phyloP scores from a whole-genome alignment of 495 filamentous ascomycete species.

The Pseudevernia furfuracea region DNA sequence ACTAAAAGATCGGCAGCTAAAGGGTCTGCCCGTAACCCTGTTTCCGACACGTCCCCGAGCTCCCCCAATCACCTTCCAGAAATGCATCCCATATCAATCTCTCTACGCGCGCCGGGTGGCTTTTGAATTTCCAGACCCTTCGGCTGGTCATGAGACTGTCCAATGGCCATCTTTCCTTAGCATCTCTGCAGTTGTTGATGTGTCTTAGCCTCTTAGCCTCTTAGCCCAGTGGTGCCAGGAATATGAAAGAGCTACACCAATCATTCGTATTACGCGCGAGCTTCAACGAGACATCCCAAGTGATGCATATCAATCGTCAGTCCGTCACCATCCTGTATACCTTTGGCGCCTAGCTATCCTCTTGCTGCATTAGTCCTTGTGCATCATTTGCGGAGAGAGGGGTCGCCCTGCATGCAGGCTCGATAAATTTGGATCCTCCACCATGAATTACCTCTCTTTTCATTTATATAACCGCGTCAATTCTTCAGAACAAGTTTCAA shows the following conservation, averaged over 20 bases:
- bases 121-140: not conserved
- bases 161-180: not conserved
- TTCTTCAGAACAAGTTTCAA: not conserved
- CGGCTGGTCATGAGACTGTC: constrained; percentile 1
- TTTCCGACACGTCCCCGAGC: not conserved
- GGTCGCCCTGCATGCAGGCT: not conserved
- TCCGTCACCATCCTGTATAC: not conserved
- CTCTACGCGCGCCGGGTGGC: constrained; percentile 12
- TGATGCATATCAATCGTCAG: not conserved
- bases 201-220: constrained; percentile 4
- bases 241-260: constrained; percentile 12
- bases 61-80: constrained; percentile 1
- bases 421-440: constrained; percentile 12
- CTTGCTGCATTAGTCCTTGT: not conserved
- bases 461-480: constrained; percentile 3
- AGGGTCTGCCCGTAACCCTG: not conserved
- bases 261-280: constrained; percentile 20
- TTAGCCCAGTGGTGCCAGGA: too few relatives aligned
- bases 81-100: not conserved
- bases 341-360: constrained; percentile 9
- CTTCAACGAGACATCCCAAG: not conserved
- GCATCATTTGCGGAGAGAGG: constrained; percentile 8
- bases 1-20: not conserved
- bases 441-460: not conserved
- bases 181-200: constrained; percentile 3